Evolutionary conservation across 257 asterid species (phyloP).

Genomic region (Fraxinus quadrangulata): DNA sequence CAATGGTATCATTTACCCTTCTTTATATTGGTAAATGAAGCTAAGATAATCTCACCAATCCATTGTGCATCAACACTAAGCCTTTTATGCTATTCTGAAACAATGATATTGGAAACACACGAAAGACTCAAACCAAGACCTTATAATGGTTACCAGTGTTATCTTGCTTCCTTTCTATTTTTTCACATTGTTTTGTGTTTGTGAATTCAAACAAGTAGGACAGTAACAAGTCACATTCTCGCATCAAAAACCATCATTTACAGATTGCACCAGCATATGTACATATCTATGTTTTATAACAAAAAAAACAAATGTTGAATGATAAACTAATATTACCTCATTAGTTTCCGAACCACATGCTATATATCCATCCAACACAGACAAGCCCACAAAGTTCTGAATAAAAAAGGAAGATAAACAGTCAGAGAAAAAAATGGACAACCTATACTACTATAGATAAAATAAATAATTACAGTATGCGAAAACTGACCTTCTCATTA

Average conservation of each 20-base stretch:
- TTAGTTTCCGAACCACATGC: conserved; percentile 67
- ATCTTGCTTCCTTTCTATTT: not conserved
- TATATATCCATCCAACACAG: conserved; percentile 54
- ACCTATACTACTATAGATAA: not conserved
- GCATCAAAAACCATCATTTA: not conserved
- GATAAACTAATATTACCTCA: conserved; percentile 37
- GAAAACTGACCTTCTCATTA: conserved; percentile 40
- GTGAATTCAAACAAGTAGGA: not conserved
- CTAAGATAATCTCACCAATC: not conserved
- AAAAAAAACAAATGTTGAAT: not conserved
- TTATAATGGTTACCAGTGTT: not conserved
- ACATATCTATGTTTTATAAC: not conserved
- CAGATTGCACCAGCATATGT: not conserved
- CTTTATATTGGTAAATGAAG: not conserved
- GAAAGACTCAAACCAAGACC: not conserved
- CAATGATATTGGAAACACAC: too few species aligned
- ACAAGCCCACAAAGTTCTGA: conserved; percentile 62
- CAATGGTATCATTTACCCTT: not conserved
- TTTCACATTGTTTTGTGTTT: not conserved
- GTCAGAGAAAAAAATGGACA: not conserved
- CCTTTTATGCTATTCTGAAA: not conserved
- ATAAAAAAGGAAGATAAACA: not conserved
- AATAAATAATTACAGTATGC: not conserved
- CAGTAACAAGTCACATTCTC: not conserved
- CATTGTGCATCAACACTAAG: not conserved